Evolutionary conservation across 192 early-diverging fungal genomes (phyloP).

Genomic region (Coemansia sp.): DNA sequence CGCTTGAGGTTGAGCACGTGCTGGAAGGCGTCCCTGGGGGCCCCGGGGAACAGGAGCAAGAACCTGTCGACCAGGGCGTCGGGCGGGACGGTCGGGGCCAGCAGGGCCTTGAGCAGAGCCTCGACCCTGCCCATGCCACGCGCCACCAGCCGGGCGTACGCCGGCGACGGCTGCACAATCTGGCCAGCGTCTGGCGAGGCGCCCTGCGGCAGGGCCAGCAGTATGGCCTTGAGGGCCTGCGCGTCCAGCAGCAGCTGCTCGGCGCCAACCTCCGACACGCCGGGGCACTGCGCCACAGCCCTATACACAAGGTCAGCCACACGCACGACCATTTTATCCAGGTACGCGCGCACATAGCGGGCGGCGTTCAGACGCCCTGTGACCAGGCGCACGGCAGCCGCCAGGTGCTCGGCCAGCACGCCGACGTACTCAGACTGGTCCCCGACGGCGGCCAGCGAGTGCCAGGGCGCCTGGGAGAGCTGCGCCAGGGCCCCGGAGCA

Average conservation of each 20-base stretch:
- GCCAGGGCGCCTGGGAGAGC: conserved; percentile 83
- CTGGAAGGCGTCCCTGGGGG: conserved; percentile 66
- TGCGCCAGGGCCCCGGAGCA: conserved; percentile 67
- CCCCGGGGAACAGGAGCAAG: conserved; percentile 77
- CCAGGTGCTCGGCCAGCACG: conserved; percentile 27
- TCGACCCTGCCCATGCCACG: conserved; percentile 79
- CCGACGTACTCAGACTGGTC: conserved; percentile 91
- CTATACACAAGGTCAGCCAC: conserved; percentile 70
- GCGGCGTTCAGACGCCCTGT: conserved; percentile 64
- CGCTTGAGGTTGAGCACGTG: conserved; percentile 86
- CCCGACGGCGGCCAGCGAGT: conserved; percentile 77
- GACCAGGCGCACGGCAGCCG: conserved; percentile 58
- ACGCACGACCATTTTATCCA: conserved; percentile 89
- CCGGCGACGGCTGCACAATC: conserved; percentile 26
- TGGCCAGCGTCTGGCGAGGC: conserved; percentile 59
- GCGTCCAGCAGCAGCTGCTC: conserved; percentile 96
- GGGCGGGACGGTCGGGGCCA: conserved; percentile 79
- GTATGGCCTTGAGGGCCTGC: conserved; percentile 81
- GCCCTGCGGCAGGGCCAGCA: conserved; percentile 78
- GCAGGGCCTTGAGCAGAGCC: conserved; percentile 83
- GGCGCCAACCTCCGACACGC: conserved; percentile 90
- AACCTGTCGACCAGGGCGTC: conserved; percentile 88
- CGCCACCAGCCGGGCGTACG: conserved; percentile 83
- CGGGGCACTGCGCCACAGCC: conserved; percentile 66
- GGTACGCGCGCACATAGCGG: conserved; percentile 83